These are phyloP conservation scores for Simplicillium sp. DNA, from an alignment of 2,329 filamentous ascomycete genomes.

Conservation along the genomic window DNA sequence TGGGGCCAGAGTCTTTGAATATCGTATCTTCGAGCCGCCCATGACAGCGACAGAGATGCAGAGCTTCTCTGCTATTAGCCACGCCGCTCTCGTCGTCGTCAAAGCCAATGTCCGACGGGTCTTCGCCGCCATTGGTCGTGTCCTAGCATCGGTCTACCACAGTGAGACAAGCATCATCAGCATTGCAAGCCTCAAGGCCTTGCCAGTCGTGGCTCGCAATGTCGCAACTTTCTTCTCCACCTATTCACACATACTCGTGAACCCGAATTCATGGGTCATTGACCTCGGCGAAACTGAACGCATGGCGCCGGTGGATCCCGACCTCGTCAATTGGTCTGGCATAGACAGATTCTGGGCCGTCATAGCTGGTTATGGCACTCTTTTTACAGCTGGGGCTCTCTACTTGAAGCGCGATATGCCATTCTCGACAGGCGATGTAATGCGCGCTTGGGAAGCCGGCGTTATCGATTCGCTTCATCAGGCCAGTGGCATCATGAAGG, in stretches of 20 bases:
- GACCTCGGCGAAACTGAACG: conserved; percentile 37
- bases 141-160: conserved; percentile 32
- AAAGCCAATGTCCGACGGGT: conserved; percentile 40
- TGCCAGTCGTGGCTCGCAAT: not conserved
- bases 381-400: conserved; percentile 63
- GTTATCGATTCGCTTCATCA: conserved; percentile 80
- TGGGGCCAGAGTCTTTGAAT: conserved; percentile 37
- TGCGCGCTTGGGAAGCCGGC: conserved; percentile 61
- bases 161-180: conserved; percentile 26
- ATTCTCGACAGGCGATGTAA: conserved; percentile 47
- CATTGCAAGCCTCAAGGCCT: not conserved
- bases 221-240: not conserved
- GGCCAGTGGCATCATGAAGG: conserved; percentile 93
- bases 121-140: conserved; percentile 26
- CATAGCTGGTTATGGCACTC: conserved; percentile 67
- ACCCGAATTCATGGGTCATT: conserved; percentile 49
- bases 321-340: conserved; percentile 57
- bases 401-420: conserved; percentile 70
- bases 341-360: conserved; percentile 63
- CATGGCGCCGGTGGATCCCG: conserved; percentile 36
- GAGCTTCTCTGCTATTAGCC: conserved; percentile 68
- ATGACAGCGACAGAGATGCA: conserved; percentile 55
- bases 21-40: conserved; percentile 39
- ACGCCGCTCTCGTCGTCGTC: conserved; percentile 55
- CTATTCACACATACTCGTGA: conserved; percentile 21